Evolutionary conservation across 257 asterid species (phyloP).

Genomic region (Gynochthodes officinalis): DNA sequence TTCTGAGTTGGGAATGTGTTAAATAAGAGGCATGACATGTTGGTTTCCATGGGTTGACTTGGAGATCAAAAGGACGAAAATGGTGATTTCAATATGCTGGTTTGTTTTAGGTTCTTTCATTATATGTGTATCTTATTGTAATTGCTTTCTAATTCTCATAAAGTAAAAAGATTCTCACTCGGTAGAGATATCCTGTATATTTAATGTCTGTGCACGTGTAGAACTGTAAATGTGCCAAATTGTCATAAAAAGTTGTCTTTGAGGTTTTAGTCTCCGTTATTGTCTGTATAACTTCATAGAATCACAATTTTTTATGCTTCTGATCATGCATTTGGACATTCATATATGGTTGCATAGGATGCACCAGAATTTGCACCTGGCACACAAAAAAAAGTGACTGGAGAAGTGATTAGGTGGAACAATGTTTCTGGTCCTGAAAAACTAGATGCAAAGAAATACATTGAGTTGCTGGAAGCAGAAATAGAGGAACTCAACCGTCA

Average conservation of each 20-base stretch:
- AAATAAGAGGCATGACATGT: not conserved
- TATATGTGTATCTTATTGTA: not conserved
- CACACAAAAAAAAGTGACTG: constrained; percentile 86
- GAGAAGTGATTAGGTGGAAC: constrained; percentile 97
- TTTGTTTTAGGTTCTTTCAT: too few species aligned
- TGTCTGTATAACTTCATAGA: not conserved
- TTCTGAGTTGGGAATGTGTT: not conserved
- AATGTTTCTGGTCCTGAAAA: constrained; percentile 81
- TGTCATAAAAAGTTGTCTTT: not conserved
- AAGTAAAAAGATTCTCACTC: not conserved
- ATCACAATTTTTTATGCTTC: constrained; percentile 4
- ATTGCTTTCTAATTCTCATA: not conserved
- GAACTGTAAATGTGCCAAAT: not conserved
- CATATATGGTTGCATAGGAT: constrained; percentile 50
- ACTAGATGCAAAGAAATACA: constrained; percentile 90
- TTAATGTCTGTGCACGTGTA: not conserved
- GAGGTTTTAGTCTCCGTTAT: not conserved
- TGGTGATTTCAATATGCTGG: not conserved
- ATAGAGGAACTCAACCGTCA: constrained; percentile 91
- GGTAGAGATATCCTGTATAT: not conserved
- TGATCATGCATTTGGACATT: constrained; percentile 17
- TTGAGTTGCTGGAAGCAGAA: constrained; percentile 93
- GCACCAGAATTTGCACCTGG: constrained; percentile 89
- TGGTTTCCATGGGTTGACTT: not conserved
- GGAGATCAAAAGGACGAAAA: not conserved